Percentiles rank a stretch among this genome's conserved stretches.
These are phyloP conservation scores for Trichosanthes truncata DNA, from an alignment of 306 rosid species.

Conservation along the genomic window DNA sequence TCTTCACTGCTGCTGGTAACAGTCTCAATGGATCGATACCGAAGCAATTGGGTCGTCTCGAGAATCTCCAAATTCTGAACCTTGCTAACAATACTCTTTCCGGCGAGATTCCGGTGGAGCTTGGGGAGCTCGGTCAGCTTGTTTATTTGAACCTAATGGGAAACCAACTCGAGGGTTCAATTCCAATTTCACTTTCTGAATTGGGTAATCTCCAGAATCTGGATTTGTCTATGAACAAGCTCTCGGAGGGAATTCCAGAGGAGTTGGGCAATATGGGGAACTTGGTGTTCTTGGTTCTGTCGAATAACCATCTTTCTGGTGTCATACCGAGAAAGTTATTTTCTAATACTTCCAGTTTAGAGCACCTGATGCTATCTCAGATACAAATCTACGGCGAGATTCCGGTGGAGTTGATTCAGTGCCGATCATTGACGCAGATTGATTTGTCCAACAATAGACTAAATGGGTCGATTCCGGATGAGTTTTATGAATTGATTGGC, in stretches of 20 bases:
- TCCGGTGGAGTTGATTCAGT: conserved; percentile 54
- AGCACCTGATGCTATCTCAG: conserved; percentile 47
- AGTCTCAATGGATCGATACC: conserved; percentile 65
- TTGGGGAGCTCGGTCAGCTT: conserved; percentile 53
- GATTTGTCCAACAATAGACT: conserved; percentile 79
- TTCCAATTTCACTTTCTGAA: conserved; percentile 48
- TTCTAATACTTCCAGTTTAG: conserved; percentile 67
- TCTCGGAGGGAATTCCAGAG: conserved; percentile 56
- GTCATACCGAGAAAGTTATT: conserved; percentile 53
- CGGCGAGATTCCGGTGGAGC: conserved; percentile 67
- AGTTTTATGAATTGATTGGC: conserved; percentile 36
- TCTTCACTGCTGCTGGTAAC: conserved; percentile 59
- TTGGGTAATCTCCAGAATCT: conserved; percentile 59
- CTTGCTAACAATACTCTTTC: conserved; percentile 52
- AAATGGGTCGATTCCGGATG: conserved; percentile 68
- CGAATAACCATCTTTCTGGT: conserved; percentile 60
- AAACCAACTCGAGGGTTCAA: conserved; percentile 56
- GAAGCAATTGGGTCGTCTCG: conserved; percentile 40
- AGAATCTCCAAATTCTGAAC: conserved; percentile 51
- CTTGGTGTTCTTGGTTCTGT: conserved; percentile 50
- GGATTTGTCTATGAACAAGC: conserved; percentile 67
- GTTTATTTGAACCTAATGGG: conserved; percentile 58
- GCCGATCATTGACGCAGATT: conserved; percentile 58
- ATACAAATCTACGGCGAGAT: conserved; percentile 50
- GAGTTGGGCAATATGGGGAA: conserved; percentile 62